phyloP scores from a whole-genome alignment of 352 stramenopile species.

The Blastocystis sp. region DNA sequence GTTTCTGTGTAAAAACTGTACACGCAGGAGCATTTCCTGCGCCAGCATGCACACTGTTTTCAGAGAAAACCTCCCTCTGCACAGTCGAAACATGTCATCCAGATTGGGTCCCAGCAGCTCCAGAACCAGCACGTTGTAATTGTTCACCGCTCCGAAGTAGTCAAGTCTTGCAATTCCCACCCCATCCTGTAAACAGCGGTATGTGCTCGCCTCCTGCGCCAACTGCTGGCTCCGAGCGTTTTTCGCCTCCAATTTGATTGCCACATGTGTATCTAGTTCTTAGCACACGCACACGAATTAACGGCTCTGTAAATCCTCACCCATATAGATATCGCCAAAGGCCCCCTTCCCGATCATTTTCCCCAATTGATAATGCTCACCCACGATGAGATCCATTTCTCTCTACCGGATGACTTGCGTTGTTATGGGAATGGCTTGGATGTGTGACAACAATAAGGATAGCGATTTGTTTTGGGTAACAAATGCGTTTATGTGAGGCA shows the following conservation, averaged over 20 bases:
- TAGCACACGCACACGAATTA: background rate
- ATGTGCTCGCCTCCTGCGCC: slow-evolving; percentile 99
- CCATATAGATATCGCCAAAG: slow-evolving; percentile 99
- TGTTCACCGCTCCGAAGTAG: slow-evolving; percentile 93
- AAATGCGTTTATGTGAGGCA: too few species aligned
- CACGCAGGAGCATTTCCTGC: slow-evolving; percentile 83
- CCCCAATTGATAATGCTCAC: slow-evolving; percentile 98
- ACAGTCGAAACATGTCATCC: slow-evolving; percentile 90
- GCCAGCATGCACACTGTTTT: slow-evolving; percentile 90
- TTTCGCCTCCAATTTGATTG: slow-evolving; percentile 94
- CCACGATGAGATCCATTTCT: slow-evolving; percentile 87
- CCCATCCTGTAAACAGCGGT: slow-evolving; percentile 95
- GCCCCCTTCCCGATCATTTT: slow-evolving; percentile 97
- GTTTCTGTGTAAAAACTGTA: slow-evolving; percentile 91
- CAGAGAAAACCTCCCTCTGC: slow-evolving; percentile 81
- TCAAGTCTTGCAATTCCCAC: slow-evolving; percentile 76
- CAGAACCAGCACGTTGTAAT: slow-evolving; percentile 99
- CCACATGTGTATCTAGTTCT: slow-evolving; percentile 77
- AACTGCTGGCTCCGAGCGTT: slow-evolving; percentile 91
- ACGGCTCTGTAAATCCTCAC: slow-evolving; percentile 83
- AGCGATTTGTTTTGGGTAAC: too few species aligned
- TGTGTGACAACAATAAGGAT: too few species aligned
- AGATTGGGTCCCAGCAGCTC: slow-evolving; percentile 93
- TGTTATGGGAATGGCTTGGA: too few species aligned
- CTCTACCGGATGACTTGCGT: background rate